Base-by-base conservation (phyloP, 2,329 filamentous ascomycete genomes). In the Ascochyta viciae-villosae region DNA sequence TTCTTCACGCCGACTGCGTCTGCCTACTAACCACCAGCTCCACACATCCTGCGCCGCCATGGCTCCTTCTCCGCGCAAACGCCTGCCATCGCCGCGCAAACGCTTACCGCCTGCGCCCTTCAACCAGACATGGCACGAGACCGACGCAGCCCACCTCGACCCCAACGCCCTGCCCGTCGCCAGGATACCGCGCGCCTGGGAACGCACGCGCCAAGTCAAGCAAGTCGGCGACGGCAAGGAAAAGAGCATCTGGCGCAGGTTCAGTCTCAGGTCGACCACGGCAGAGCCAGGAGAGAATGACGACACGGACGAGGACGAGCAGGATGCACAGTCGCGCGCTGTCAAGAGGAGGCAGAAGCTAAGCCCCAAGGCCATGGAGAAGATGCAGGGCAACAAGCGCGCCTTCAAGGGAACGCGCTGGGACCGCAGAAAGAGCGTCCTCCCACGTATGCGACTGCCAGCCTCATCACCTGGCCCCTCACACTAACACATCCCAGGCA, bases 221-320 rank as follows among this genome's bases (percentile, higher is more conserved):
- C 73, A 74, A 50, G 60, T 64, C 19, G 62, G 67, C 15, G 67
- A 73, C 27, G 73, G 72, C 10, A 74, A 72, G 50, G 72, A 76
- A 19, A 77, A 77, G 58, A 81, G 80, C 61, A 77, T 83, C 31
- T 83, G 80, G 80, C 79, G 79, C 47, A 72, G 80, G 54, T 72
- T 75, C 58, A 67, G 66, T 31, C 63, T 73, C 12, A 68, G 72
- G 48, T 71, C 72, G 41, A 66, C 66, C 54, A 49, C 59, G 46
- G 24, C 58, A 38, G 58, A 62, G 34, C 62, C 54, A 13, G 23
- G 56, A 6, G 43, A 61, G 1, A 64, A 65, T 2, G 58, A 63
- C 6, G 58, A 64, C 9, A 61, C 53, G 1, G 61, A 65, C 19
- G 67, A 67, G 12, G 64, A 67, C 29, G 61, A 65, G 31, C 60